Conservation (phyloP, 1,284 basidiomycete species). For the Neolentinus lepideus region DNA sequence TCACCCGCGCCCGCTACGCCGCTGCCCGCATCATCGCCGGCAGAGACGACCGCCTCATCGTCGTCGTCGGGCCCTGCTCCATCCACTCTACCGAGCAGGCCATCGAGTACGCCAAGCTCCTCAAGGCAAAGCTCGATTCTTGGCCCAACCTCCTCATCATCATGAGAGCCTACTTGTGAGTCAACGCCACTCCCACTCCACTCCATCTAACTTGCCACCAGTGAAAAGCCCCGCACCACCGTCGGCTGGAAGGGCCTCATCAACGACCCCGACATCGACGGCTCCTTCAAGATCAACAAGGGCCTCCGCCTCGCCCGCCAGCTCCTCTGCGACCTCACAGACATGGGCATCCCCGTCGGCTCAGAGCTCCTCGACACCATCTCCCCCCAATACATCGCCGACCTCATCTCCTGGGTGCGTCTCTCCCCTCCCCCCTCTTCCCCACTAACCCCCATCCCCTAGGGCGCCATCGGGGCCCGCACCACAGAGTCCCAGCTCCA, state of each 20-base stretch:
- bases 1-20: conserved; percentile 72
- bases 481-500: conserved; percentile 95
- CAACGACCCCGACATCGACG: conserved; percentile 90
- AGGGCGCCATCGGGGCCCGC: conserved; percentile 71
- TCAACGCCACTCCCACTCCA: conserved; percentile 13
- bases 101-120: conserved; percentile 79
- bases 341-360: conserved; percentile 87
- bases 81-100: conserved; percentile 91
- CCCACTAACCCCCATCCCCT: conserved; percentile 84
- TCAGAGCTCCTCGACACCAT: conserved; percentile 95
- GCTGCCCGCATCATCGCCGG: conserved; percentile 78
- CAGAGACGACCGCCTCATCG: conserved; percentile 79
- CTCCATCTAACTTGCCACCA: conserved; percentile 16
- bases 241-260: conserved; percentile 88
- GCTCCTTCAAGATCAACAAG: conserved; percentile 95
- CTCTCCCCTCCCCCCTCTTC: too few species aligned
- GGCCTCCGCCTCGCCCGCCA: conserved; percentile 85
- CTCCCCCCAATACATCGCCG: conserved; percentile 78
- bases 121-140: conserved; percentile 62
- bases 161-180: conserved; percentile 95
- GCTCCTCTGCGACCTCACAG: conserved; percentile 84
- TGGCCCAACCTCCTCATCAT: conserved; percentile 84
- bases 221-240: conserved; percentile 83
- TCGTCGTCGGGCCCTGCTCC: conserved; percentile 94
- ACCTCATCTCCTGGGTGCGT: conserved; percentile 90